Percentiles rank a stretch among this genome's conserved stretches.
These are phyloP conservation scores for Lentinula aciculospora DNA, from an alignment of 768 basidiomycete genomes.

Conservation along the genomic window DNA sequence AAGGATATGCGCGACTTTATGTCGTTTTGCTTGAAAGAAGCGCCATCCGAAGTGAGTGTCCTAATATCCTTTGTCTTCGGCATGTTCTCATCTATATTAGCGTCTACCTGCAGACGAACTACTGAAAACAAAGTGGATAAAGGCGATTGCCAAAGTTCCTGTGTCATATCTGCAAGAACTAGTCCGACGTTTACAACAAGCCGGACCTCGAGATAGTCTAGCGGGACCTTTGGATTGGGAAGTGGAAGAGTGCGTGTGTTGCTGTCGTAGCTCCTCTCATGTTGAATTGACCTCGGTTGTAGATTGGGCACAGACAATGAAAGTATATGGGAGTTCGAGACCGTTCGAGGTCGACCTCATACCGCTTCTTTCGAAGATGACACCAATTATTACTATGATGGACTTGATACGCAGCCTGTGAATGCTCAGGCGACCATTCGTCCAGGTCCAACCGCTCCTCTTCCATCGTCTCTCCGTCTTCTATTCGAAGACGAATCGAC, in stretches of 20 bases:
- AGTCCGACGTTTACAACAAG: conserved; percentile 69
- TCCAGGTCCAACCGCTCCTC: conserved; percentile 36
- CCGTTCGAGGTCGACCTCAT: conserved; percentile 42
- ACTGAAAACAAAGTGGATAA: conserved; percentile 86
- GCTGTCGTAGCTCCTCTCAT: not conserved
- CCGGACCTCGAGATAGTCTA: conserved; percentile 73
- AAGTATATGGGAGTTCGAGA: conserved; percentile 74
- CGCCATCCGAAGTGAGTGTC: conserved; percentile 63
- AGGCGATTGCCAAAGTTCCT: conserved; percentile 58
- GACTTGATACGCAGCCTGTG: conserved; percentile 17
- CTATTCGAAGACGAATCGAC: conserved; percentile 63
- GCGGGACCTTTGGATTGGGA: conserved; percentile 71
- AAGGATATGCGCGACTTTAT: conserved; percentile 90
- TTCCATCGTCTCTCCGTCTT: conserved; percentile 74
- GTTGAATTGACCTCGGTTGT: not conserved
- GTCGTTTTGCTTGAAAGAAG: conserved; percentile 73
- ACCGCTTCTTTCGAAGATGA: conserved; percentile 21
- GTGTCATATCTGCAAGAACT: conserved; percentile 75
- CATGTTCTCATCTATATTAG: conserved; percentile 30
- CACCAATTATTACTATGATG: conserved; percentile 5
- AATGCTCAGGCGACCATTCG: conserved; percentile 41
- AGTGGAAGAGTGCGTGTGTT: conserved; percentile 43
- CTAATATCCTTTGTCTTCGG: not conserved
- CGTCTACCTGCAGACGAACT: conserved; percentile 89
- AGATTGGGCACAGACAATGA: conserved; percentile 25